Conservation (phyloP, 768 basidiomycete species). For the Leucogyrophana mollusca region DNA sequence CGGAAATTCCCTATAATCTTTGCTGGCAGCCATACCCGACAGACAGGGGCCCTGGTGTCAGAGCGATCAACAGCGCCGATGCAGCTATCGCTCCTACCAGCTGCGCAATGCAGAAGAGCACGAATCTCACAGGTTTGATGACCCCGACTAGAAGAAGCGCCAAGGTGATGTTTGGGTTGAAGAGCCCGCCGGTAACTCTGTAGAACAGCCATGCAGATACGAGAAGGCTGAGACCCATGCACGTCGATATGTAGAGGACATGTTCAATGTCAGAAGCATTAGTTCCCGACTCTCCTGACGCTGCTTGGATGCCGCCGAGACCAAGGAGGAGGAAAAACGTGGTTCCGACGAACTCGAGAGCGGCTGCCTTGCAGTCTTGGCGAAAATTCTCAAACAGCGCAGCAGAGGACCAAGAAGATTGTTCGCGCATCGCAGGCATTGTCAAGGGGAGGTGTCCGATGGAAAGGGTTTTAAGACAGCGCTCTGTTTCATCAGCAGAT, state of each 20-base stretch:
- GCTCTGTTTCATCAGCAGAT: no score
- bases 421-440: no score
- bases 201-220: conserved; percentile 70
- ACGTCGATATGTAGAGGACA: conserved; percentile 54
- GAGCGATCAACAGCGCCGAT: conserved; percentile 49
- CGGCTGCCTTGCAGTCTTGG: conserved; percentile 47
- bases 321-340: conserved; percentile 64
- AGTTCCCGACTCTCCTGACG: conserved; percentile 34
- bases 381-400: conserved; percentile 26
- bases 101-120: conserved; percentile 62
- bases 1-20: neutral
- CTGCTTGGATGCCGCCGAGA: conserved; percentile 62
- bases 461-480: no score
- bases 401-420: conserved; percentile 21
- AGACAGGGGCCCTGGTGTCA: conserved; percentile 54
- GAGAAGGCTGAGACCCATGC: conserved; percentile 61
- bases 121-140: conserved; percentile 53
- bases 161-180: conserved; percentile 63
- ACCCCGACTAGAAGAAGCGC: conserved; percentile 57
- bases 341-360: conserved; percentile 61
- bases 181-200: conserved; percentile 60
- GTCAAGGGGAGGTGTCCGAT: no score
- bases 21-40: conserved; percentile 52
- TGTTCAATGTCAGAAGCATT: conserved; percentile 37
- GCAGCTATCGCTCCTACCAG: conserved; percentile 59